Base-by-base conservation (phyloP, 2,329 filamentous ascomycete species). In the Atkinsonella hypoxylon region DNA sequence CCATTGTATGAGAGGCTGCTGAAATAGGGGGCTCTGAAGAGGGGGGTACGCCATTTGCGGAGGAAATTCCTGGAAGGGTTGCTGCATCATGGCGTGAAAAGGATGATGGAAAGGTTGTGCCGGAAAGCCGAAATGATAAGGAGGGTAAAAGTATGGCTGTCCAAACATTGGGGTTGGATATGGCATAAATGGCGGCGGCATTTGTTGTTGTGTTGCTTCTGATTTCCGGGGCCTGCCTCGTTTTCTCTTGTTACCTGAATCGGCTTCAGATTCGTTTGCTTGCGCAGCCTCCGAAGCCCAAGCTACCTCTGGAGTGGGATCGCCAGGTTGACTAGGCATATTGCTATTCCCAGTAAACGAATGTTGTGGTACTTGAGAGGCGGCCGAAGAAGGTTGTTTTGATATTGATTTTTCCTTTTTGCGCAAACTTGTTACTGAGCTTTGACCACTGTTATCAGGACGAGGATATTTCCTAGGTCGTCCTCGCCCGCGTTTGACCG, bases 141-240 rank as follows among this genome's bases (percentile, higher is more conserved):
- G 49, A 3, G 12, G 32, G 18, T 51, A 51, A 22, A 36, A 51
- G 12, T 34, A 49, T 4, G 49, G 52, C 32, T 51, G 49, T 47
- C 51, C 51, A 15, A 43, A 39, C 30, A 49, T 42, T 22, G 20
- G 51, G 26, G 46, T 15, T 15, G 34, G 34, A 38, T 34, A 52
- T 10, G 30, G 51, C 43, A 46, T 49, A 18, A 30, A 36, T 26
- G 17, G 51, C 47, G 12, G 51, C 17, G 38, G 49, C 10, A 34
- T 13, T 15, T 38, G 42, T 15, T 51, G 36, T 32, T 45, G 40
- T 11, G 20, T 31, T 38, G 18, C 10, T 13, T 46, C 43, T 43
- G 52, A 46, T 46, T 54, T 54, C 26, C 52, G 42, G 26, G 52
- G 49, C n/a, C 49, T 22, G 10, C 52, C 52, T 47, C 49, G 42